Conservation (phyloP, 495 filamentous ascomycete species). For the Aspergillus indologenus region DNA sequence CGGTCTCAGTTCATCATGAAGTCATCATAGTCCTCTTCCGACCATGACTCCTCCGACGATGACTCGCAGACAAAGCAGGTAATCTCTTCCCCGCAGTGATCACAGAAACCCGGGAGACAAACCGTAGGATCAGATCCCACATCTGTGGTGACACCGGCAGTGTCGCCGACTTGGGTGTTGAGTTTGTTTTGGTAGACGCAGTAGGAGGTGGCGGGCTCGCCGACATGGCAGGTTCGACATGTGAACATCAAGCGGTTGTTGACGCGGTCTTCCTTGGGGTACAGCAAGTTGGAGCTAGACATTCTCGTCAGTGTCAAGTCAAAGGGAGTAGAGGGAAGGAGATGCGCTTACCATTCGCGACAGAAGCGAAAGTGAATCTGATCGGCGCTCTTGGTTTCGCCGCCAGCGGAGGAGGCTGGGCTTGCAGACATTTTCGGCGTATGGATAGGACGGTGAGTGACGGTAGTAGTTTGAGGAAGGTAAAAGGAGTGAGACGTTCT, state of each 20-base stretch:
- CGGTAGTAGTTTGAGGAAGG: neutral
- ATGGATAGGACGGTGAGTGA: neutral
- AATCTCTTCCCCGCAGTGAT: constrained; percentile 51
- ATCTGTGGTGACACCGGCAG: constrained; percentile 94
- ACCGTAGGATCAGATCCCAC: constrained; percentile 97
- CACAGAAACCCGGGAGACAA: constrained; percentile 59
- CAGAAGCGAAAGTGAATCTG: constrained; percentile 96
- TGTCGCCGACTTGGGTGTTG: constrained; percentile 85
- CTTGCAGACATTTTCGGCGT: constrained; percentile 56
- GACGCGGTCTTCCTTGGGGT: constrained; percentile 82
- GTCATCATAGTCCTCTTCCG: constrained; percentile 17
- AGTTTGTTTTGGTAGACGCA: constrained; percentile 93
- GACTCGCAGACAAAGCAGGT: constrained; percentile 46
- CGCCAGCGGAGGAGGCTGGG: constrained; percentile 53
- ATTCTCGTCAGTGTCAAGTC: constrained; percentile 16
- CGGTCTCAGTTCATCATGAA: constrained; percentile 11
- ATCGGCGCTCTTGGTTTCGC: constrained; percentile 58
- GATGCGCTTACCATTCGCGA: constrained; percentile 71
- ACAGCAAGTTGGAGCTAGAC: constrained; percentile 89
- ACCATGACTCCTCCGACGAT: constrained; percentile 14
- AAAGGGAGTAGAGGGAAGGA: constrained; percentile 8
- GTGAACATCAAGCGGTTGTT: constrained; percentile 66
- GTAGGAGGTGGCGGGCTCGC: constrained; percentile 74
- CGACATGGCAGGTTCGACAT: constrained; percentile 89
- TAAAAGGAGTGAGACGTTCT: neutral